These are phyloP conservation scores for Terana coerulea DNA, from an alignment of 768 basidiomycete genomes.

Conservation along the genomic window DNA sequence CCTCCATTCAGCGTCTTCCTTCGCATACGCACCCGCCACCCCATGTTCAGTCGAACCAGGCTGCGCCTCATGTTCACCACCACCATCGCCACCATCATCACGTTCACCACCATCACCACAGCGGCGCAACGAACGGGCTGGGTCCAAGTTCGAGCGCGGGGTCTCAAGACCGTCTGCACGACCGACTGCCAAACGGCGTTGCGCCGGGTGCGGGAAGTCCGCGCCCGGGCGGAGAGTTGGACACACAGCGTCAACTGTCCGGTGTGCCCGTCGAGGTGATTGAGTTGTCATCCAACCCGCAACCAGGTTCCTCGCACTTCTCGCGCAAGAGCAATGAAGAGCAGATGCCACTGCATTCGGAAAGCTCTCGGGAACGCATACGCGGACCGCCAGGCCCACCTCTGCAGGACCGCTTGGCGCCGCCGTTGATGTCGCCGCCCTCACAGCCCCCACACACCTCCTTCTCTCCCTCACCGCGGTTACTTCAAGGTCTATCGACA, in stretches of 20 bases:
- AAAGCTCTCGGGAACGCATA: conserved; percentile 21
- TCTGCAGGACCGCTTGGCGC: conserved; percentile 27
- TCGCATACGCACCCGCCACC: conserved; percentile 18
- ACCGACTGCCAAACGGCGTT: conserved; percentile 2
- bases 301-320: conserved; percentile 11
- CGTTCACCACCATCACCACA: conserved; percentile 28
- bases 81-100: conserved; percentile 32
- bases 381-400: conserved; percentile 22
- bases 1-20: conserved; percentile 16
- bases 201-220: conserved; percentile 15
- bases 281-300: conserved; percentile 17
- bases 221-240: conserved; percentile 17
- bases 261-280: conserved; percentile 24
- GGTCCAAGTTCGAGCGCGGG: conserved; percentile 2
- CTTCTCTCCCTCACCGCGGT: conserved; percentile 17
- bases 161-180: neutral
- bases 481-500: conserved; percentile 11
- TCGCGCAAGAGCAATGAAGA: conserved; percentile 19
- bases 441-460: conserved; percentile 13
- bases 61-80: conserved; percentile 22
- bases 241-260: conserved; percentile 21
- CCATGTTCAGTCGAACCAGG: conserved; percentile 13
- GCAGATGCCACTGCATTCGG: conserved; percentile 10
- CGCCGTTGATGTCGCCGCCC: conserved; percentile 25
- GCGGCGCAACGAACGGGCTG: conserved; percentile 13